phyloP scores from a whole-genome alignment of 257 asterid genomes.

The Fraxinus cuspidata region DNA sequence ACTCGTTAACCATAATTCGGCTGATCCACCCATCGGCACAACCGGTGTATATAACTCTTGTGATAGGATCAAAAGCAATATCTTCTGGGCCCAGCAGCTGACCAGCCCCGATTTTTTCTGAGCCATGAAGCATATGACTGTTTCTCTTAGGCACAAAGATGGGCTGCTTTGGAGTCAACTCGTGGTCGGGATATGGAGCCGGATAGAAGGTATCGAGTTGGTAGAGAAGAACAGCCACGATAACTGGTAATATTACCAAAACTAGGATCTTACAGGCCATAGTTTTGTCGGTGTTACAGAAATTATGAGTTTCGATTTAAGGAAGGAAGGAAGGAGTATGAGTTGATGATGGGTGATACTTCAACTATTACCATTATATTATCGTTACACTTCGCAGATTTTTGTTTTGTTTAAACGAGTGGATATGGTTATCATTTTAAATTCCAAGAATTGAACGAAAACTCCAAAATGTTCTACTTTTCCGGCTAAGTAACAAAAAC shows the following conservation, averaged over 20 bases:
- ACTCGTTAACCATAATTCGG: slow-evolving; percentile 45
- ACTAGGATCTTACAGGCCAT: slow-evolving; percentile 27
- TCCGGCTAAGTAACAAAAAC: too few relatives aligned
- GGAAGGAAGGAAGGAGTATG: too few relatives aligned
- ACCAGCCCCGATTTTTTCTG: slow-evolving; percentile 68
- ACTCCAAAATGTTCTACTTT: too few relatives aligned
- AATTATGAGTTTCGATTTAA: too few relatives aligned
- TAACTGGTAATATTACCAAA: slow-evolving; percentile 38
- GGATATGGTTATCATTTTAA: too few relatives aligned
- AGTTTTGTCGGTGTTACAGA: neutral
- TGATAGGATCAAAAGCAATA: slow-evolving; percentile 54
- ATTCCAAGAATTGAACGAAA: too few relatives aligned
- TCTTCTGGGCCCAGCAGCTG: slow-evolving; percentile 69
- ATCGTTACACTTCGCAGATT: too few relatives aligned
- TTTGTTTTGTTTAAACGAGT: too few relatives aligned
- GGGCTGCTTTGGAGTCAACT: slow-evolving; percentile 30
- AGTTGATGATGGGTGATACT: too few relatives aligned
- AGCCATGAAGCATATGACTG: slow-evolving; percentile 48
- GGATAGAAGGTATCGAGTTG: slow-evolving; percentile 71
- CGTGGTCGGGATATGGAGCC: slow-evolving; percentile 51
- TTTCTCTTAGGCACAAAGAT: slow-evolving; percentile 41
- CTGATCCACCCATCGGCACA: slow-evolving; percentile 78
- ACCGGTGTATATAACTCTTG: slow-evolving; percentile 71
- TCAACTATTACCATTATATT: too few relatives aligned
- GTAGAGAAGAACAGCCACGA: slow-evolving; percentile 49